phyloP scores from a whole-genome alignment of 2,329 filamentous ascomycete genomes.

The Neonectria faginata region DNA sequence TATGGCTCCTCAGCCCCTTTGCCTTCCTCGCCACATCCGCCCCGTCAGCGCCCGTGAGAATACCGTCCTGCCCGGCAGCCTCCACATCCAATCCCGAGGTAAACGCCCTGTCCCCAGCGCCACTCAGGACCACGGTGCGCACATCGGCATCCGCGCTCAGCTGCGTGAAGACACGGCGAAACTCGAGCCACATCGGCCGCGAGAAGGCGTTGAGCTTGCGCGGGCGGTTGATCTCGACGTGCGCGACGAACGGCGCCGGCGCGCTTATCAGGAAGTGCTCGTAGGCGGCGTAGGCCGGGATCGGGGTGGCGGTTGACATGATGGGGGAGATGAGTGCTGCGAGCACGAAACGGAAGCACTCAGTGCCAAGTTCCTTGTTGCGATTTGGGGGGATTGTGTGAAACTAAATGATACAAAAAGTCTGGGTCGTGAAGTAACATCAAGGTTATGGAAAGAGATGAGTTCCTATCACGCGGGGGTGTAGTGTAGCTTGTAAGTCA shows the following conservation, averaged over 20 bases:
- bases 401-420: background rate
- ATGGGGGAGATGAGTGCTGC: background rate
- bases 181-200: slow-evolving; percentile 87
- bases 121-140: slow-evolving; percentile 82
- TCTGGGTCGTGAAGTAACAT: background rate
- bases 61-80: slow-evolving; percentile 68
- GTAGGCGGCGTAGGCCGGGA: slow-evolving; percentile 60
- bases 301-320: slow-evolving; percentile 43
- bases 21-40: slow-evolving; percentile 75
- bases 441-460: background rate
- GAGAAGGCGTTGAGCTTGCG: slow-evolving; percentile 90
- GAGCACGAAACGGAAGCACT: background rate
- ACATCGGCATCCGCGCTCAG: slow-evolving; percentile 79
- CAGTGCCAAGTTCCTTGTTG: background rate
- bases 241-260: slow-evolving; percentile 79
- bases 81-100: slow-evolving; percentile 87
- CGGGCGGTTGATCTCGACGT: slow-evolving; percentile 91
- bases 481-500: slow-evolving; percentile 3
- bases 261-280: slow-evolving; percentile 80
- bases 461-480: slow-evolving; percentile 12
- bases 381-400: background rate
- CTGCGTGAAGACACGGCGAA: slow-evolving; percentile 76
- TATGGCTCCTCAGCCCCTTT: slow-evolving; percentile 71
- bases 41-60: slow-evolving; percentile 51
- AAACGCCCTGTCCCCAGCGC: slow-evolving; percentile 85